Conservation (phyloP, 2,329 filamentous ascomycete genomes). For the Fusarium sp. region DNA sequence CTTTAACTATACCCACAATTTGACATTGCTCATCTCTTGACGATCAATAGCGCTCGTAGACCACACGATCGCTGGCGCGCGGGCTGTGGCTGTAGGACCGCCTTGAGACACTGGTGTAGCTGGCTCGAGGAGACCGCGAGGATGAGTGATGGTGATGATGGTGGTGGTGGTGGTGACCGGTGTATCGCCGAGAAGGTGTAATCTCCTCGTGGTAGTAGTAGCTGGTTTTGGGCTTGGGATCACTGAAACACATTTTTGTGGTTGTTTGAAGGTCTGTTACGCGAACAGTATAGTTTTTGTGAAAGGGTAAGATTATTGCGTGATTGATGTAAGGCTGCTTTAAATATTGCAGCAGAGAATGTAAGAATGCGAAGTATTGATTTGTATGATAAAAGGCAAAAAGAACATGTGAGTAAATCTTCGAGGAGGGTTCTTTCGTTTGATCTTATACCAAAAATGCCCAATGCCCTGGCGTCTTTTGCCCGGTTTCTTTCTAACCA, state of each 20-base stretch:
- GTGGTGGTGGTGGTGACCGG: constrained; percentile 52
- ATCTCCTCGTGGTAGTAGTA: constrained; percentile 70
- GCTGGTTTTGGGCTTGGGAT: constrained; percentile 57
- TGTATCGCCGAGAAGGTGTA: constrained; percentile 59
- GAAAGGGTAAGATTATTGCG: constrained; percentile 10
- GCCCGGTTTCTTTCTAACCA: constrained; percentile 46
- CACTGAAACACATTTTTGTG: constrained; percentile 64
- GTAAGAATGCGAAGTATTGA: background rate
- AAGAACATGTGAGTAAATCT: constrained; percentile 2
- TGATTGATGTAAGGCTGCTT: background rate
- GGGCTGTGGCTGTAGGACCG: constrained; percentile 57
- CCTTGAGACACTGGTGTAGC: constrained; percentile 57
- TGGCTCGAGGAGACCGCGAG: constrained; percentile 56
- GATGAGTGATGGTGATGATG: constrained; percentile 52
- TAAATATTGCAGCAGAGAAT: constrained; percentile 1
- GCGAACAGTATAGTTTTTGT: background rate
- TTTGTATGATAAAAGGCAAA: constrained; percentile 13
- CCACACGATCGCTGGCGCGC: constrained; percentile 56
- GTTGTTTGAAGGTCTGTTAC: constrained; percentile 19
- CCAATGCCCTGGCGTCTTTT: constrained; percentile 41
- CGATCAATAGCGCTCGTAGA: constrained; percentile 39
- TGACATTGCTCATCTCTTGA: background rate
- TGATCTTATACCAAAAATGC: constrained; percentile 43
- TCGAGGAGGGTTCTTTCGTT: constrained; percentile 34
- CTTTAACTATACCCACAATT: constrained; percentile 1